Conservation (phyloP, 148 eudicot species). For the Chenopodium album region DNA sequence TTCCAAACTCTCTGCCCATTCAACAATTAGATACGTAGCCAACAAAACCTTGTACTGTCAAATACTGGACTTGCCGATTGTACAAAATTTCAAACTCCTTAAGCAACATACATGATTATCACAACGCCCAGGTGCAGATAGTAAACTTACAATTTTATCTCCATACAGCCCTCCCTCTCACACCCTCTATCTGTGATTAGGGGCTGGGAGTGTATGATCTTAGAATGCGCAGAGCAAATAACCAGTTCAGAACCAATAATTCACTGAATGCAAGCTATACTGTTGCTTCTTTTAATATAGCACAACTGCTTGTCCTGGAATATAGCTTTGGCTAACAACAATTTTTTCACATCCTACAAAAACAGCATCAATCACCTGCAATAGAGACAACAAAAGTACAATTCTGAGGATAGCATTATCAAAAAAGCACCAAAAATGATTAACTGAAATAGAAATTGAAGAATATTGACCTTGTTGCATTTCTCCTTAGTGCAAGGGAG, state of each 20-base stretch:
- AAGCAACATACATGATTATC: neutral
- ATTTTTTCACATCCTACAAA: constrained; percentile 8
- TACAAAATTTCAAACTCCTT: neutral
- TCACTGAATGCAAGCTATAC: constrained; percentile 3
- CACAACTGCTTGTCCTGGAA: neutral
- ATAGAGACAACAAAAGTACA: constrained; percentile 1
- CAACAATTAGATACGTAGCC: neutral
- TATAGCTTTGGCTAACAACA: neutral
- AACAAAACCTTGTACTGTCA: neutral
- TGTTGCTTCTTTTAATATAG: neutral
- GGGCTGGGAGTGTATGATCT: neutral
- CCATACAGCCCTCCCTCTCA: neutral
- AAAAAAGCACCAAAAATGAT: neutral
- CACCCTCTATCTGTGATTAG: too few species aligned
- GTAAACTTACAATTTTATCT: neutral
- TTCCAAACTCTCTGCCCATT: neutral
- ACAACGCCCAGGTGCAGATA: neutral
- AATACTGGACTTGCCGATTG: neutral
- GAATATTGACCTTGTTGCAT: neutral
- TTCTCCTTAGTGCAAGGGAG: neutral
- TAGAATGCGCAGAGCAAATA: neutral
- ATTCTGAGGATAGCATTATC: constrained; percentile 1
- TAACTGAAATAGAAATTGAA: neutral
- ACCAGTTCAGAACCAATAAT: neutral
- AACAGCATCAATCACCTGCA: constrained; percentile 11